These are phyloP conservation scores for Candida oleophila DNA, from an alignment of 805 yeast species.

Conservation along the genomic window DNA sequence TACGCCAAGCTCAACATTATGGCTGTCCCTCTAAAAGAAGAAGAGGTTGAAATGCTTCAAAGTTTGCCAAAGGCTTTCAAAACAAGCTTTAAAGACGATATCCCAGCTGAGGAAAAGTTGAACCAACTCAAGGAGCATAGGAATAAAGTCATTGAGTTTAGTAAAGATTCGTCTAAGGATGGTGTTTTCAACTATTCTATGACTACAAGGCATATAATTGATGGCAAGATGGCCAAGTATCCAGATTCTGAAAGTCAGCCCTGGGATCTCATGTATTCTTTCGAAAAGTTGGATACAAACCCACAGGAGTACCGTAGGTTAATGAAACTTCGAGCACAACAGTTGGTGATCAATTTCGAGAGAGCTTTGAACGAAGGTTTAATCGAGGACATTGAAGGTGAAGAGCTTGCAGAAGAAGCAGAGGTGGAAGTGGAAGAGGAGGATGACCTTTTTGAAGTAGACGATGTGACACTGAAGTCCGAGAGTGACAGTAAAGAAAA, in stretches of 20 bases:
- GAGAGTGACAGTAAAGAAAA: neutral
- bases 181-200: constrained; percentile 23
- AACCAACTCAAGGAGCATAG: constrained; percentile 24
- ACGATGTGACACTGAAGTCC: neutral
- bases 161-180: constrained; percentile 16
- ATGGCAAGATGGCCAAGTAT: constrained; percentile 14
- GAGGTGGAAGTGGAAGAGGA: neutral
- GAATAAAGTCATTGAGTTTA: constrained; percentile 23
- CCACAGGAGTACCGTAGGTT: constrained; percentile 10
- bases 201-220: constrained; percentile 9
- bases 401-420: neutral
- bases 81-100: constrained; percentile 29
- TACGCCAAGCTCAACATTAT: constrained; percentile 3
- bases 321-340: neutral
- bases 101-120: constrained; percentile 21
- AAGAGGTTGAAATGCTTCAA: constrained; percentile 23
- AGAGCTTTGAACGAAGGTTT: neutral
- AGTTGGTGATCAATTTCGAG: neutral
- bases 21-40: constrained; percentile 27
- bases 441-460: constrained; percentile 2
- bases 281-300: constrained; percentile 11
- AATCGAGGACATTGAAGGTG: constrained; percentile 2
- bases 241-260: constrained; percentile 21
- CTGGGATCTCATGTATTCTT: constrained; percentile 22
- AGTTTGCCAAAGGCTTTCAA: constrained; percentile 23